phyloP scores from a whole-genome alignment of 306 rosid genomes.

The Vigna radiata region DNA sequence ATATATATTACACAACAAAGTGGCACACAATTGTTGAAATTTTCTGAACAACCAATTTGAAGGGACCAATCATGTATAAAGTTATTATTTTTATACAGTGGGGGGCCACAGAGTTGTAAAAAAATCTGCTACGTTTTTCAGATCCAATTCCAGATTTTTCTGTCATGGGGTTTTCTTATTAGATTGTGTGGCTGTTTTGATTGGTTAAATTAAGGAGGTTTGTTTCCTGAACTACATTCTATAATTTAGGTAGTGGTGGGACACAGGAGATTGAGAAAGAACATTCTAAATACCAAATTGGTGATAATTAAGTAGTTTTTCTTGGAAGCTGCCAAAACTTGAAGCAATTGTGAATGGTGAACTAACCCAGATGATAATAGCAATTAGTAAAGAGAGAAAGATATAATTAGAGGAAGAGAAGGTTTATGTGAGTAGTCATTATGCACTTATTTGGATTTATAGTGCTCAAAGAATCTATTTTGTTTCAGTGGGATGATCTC shows the following conservation, averaged over 20 bases:
- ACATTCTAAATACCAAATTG: conserved; percentile 16
- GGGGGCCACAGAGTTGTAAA: conserved; percentile 19
- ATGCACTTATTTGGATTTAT: conserved; percentile 34
- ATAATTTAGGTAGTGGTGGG: conserved; percentile 33
- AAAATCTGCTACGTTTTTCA: not conserved
- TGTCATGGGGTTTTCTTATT: conserved; percentile 20
- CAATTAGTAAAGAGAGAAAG: not conserved
- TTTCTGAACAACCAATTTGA: conserved; percentile 20
- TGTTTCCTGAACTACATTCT: not conserved
- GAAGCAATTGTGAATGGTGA: conserved; percentile 15
- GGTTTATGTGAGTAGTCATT: conserved; percentile 3
- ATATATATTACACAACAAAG: not conserved
- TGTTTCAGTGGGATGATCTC: not conserved
- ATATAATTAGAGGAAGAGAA: not conserved
- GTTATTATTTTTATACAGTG: not conserved
- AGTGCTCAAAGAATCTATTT: not conserved
- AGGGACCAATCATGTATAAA: conserved; percentile 40
- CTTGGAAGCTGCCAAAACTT: conserved; percentile 27
- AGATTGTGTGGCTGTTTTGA: conserved; percentile 22
- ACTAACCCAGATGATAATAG: not conserved
- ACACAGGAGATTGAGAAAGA: conserved; percentile 10
- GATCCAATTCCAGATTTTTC: conserved; percentile 31
- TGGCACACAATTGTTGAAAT: conserved; percentile 39
- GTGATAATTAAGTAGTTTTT: conserved; percentile 3
- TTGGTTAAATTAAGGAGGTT: not conserved